Percentiles rank a stretch among this genome's conserved stretches.
Conservation (phyloP, 495 filamentous ascomycete genomes). For the Aspergillus baeticus region DNA sequence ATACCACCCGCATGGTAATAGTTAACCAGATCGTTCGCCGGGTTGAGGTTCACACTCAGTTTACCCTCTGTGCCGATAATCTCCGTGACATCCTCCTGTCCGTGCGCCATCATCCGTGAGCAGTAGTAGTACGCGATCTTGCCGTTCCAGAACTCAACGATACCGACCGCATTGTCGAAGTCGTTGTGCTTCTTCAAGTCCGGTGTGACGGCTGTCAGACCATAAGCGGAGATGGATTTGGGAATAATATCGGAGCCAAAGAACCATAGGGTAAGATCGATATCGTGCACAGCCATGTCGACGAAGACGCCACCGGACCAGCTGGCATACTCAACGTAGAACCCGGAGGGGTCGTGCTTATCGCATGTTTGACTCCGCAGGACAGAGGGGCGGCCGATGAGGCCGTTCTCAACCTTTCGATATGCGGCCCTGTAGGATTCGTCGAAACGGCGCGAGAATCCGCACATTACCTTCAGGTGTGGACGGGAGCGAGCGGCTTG, state of each 20-base stretch:
- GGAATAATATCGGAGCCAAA: constrained; percentile 46
- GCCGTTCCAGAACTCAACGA: constrained; percentile 62
- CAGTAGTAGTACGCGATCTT: constrained; percentile 61
- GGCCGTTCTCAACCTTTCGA: constrained; percentile 43
- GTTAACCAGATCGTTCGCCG: constrained; percentile 50
- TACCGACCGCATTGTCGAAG: constrained; percentile 60
- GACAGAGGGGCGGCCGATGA: constrained; percentile 51
- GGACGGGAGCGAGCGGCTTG: constrained; percentile 47
- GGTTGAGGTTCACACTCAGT: constrained; percentile 56
- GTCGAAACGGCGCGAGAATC: constrained; percentile 59
- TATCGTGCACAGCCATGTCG: constrained; percentile 57
- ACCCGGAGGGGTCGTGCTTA: constrained; percentile 52
- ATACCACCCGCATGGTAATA: constrained; percentile 49
- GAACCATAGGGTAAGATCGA: constrained; percentile 59
- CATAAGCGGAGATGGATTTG: constrained; percentile 51
- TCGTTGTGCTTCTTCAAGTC: constrained; percentile 57
- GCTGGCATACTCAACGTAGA: constrained; percentile 57
- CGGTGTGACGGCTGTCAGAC: constrained; percentile 59
- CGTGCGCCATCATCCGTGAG: constrained; percentile 62
- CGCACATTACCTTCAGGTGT: constrained; percentile 58
- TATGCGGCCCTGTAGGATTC: constrained; percentile 53
- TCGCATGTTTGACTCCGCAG: constrained; percentile 60
- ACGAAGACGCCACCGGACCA: constrained; percentile 61
- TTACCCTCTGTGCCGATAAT: constrained; percentile 64
- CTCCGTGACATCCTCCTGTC: constrained; percentile 64